phyloP scores from a whole-genome alignment of 306 rosid species.

The Vigna angularis region DNA sequence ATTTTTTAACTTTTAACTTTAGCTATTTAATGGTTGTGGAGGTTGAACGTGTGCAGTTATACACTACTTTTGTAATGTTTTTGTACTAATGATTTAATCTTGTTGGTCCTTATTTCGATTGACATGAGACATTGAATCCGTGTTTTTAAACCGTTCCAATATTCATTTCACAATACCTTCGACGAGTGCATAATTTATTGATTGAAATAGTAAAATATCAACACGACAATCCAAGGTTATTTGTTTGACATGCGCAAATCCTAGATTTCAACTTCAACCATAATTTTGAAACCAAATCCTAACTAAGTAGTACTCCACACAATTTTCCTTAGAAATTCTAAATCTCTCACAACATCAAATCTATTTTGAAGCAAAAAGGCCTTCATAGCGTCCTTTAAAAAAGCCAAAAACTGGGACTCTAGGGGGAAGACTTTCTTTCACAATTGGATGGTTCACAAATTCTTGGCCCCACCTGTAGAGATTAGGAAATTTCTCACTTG shows the following conservation, averaged over 20 bases:
- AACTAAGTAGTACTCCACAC: no score
- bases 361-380: not conserved
- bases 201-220: not conserved
- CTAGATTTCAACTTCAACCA: no score
- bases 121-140: no score
- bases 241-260: not conserved
- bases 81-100: no score
- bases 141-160: no score
- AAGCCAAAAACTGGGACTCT: constrained; percentile 39
- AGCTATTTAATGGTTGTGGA: no score
- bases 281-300: not conserved
- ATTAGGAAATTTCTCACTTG: constrained; percentile 49
- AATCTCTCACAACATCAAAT: not conserved
- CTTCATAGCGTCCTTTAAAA: constrained; percentile 9
- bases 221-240: not conserved
- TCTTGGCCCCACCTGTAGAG: constrained; percentile 56
- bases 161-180: no score
- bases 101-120: no score
- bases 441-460: constrained; percentile 31
- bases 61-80: no score
- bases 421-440: constrained; percentile 51
- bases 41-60: no score
- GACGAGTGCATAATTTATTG: not conserved
- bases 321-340: not conserved
- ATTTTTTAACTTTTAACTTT: no score